Evolutionary conservation across 2,329 filamentous ascomycete genomes (phyloP), one percentile per base, ranked within the genome.

Genomic region (Aspergillus sp.): DNA sequence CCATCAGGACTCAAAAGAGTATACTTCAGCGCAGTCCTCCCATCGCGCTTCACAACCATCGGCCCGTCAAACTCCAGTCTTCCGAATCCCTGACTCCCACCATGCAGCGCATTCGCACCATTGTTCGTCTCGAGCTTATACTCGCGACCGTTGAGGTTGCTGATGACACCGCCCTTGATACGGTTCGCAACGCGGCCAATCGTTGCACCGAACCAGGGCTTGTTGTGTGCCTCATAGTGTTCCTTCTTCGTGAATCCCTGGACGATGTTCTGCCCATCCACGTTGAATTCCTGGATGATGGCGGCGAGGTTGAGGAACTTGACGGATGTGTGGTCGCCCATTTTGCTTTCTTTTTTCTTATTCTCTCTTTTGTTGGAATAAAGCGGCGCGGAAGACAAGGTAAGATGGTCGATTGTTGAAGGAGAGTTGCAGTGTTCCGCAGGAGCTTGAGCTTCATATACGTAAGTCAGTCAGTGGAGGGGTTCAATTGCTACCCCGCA

Each of bases 171-270:
- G 71, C 84, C 82, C 60, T 87, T 85, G 74, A 97, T 87, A 60
- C 94, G 89, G 81, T 98, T 98, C 64, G 93, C 85, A 31, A 87
- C 83, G 45, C 86, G 91, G 59, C 95, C 95, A 75, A 98, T 97
- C 49, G 92, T 98, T 76, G 94, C 93, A 66, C 95, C 94, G 74
- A 97, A 98, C 82, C 88, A 93, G 1, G 91, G 88, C 11, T 78
- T 81, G 80, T 95, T 94, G 82, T 93, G 81, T 68, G 86, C 80
- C 66, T 85, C 85, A 80, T 97, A 97, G 63, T 89, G 86, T 49
- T 90, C 87, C 57, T 90, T 85, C 15, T 84, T 88, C 19, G 91
- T 86, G 80, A 97, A 97, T 57, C 89, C 89, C 69, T 95, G 91
- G 23, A 97, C 93, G 67, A 99, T 95, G 81, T 97, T 95, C 74